Evolutionary conservation across 305 asterid species (phyloP), one percentile per base, ranked within the genome.

Genomic region (Plantago coronopus): DNA sequence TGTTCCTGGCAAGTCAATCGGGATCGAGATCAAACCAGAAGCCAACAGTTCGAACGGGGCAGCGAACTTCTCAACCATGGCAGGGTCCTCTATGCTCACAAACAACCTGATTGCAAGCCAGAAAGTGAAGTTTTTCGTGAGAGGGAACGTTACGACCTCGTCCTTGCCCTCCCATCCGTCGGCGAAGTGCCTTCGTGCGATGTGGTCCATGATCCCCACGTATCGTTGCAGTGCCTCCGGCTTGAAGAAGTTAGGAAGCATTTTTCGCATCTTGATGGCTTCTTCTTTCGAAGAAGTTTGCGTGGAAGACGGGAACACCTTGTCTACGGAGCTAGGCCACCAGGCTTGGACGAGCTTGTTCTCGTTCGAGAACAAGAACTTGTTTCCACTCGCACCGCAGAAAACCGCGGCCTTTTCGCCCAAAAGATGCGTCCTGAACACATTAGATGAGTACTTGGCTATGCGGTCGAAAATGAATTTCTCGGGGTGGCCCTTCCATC

Each of bases 321-420:
- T 53, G 42, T 53, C 42, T 13, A 23, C 40, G 21, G 58, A 53
- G 2, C 40, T 53, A 53, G 58, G 58, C 40, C 40, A 53, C 58
- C 58, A 53, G 10, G 40, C 20, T 53, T 53, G 58, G 1, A 53
- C 58, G 20, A 53, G 58, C 42, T 53, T 53, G 42, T 53, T 53
- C 19, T 53, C 58, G 42, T 53, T 53, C 0, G 58, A 53, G 42
- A 53, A 53, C 58, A 53, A 53, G 58, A 53, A 53, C 80, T 81
- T 85, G 61, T 88, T 86, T 0, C 84, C 80, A 0, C 50, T 8
- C 1, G 87, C 74, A 5, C 95, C 95, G 54, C 87, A 80, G 56
- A 88, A 77, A 2, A 83, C 94, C 1, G 74, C 81, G 5, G 78
- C 74, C 5, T 46, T 59, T 63, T 72, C 79, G 1, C 83, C 81